Evolutionary conservation across 176 grass and related monocot species (phyloP), one percentile per base, ranked within the genome.

Genomic region (Oryza rufipogon): DNA sequence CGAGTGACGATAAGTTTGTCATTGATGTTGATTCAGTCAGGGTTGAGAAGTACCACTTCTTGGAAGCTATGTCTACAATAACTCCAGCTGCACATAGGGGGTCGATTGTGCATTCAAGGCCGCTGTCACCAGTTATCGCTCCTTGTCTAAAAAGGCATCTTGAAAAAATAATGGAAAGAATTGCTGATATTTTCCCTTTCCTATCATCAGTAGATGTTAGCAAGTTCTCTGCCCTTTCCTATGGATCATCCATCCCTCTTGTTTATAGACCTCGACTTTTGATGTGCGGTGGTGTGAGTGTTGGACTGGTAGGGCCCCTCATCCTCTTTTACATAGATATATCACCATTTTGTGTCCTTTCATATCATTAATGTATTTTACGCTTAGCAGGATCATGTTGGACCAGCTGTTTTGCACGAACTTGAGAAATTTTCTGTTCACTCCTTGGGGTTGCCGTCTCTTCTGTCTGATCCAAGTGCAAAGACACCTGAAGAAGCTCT

Each of bases 401-500:
- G 97, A 45, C 93, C 97, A 85, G 97, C 97, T 89, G 89, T 99
- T 76, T 74, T 99, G 86, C 97, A 99, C 76, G 93, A 99, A 47
- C 87, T 99, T 87, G 97, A 99, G 91, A 99, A 99, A 68, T 99
- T 99, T 87, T 84, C 97, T 86, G 90, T 99, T 79, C 93, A 99
- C 54, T 96, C 97, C 44, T 85, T 99, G 77, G 97, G 97, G 10
- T 79, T 99, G 51, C 93, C 97, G 30, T 96, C 97, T 88, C 97
- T 99, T 87, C 91, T 99, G 78, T 99, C 97, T 14, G 97, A 99
- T 87, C 90, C 91, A 79, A 99, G 97, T 89, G 97, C 97, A 79
- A 99, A 99, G 81, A 96, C 93, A 81, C 97, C 97, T 85, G 97
- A 99, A 91, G 97, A 99, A 88, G 97, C 97, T 86, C 87, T 99